These are phyloP conservation scores for Barnettozyma populi DNA, from an alignment of 805 yeast species.

Conservation along the genomic window DNA sequence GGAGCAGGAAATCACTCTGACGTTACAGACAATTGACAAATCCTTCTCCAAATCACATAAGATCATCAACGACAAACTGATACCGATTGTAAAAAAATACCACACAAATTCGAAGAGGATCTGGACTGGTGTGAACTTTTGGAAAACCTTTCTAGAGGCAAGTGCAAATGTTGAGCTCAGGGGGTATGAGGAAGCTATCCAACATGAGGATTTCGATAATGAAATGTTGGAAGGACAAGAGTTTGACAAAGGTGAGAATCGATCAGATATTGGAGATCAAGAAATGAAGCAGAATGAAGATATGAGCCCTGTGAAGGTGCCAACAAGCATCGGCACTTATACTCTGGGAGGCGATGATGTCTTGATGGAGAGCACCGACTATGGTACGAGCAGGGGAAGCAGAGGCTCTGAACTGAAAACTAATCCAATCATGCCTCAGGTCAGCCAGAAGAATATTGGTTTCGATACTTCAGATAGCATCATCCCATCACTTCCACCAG, in stretches of 20 bases:
- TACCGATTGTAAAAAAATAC: slow-evolving; percentile 63
- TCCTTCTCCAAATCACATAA: slow-evolving; percentile 65
- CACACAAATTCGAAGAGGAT: slow-evolving; percentile 52
- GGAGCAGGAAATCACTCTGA: slow-evolving; percentile 75
- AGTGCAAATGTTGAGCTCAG: slow-evolving; percentile 62
- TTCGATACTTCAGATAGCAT: slow-evolving; percentile 27
- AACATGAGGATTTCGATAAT: slow-evolving; percentile 3
- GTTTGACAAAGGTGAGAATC: slow-evolving; percentile 2
- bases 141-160: slow-evolving; percentile 75
- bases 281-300: slow-evolving; percentile 19
- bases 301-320: slow-evolving; percentile 24
- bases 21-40: slow-evolving; percentile 73
- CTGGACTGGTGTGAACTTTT: slow-evolving; percentile 63
- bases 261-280: slow-evolving; percentile 11
- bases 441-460: slow-evolving; percentile 13
- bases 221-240: not conserved
- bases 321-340: slow-evolving; percentile 8
- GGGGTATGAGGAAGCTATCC: slow-evolving; percentile 40
- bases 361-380: slow-evolving; percentile 21
- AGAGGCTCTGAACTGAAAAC: slow-evolving; percentile 4
- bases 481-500: slow-evolving; percentile 22
- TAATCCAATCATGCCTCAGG: slow-evolving; percentile 26
- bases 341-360: slow-evolving; percentile 9
- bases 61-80: slow-evolving; percentile 57
- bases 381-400: slow-evolving; percentile 11